phyloP scores from a whole-genome alignment of 176 grass and related monocot species.

The Carex pumila region DNA sequence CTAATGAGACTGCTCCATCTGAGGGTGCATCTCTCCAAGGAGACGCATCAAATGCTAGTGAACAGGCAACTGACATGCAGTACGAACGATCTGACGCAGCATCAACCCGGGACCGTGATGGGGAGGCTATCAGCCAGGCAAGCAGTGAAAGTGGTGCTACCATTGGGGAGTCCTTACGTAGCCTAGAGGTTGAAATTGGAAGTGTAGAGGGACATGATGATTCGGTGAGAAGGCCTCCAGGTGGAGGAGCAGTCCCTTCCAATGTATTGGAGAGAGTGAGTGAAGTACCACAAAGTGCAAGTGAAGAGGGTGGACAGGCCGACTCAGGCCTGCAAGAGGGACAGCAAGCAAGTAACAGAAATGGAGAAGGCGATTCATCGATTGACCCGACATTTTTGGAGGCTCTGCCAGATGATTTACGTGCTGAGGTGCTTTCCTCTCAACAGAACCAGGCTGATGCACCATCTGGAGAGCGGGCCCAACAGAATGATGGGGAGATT shows the following conservation, averaged over 20 bases:
- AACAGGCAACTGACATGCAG: constrained; percentile 81
- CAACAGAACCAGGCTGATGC: constrained; percentile 78
- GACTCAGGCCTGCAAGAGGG: constrained; percentile 29
- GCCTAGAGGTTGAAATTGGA: constrained; percentile 97
- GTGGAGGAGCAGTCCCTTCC: constrained; percentile 38
- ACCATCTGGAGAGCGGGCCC: constrained; percentile 51
- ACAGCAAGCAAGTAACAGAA: constrained; percentile 43
- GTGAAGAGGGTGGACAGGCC: constrained; percentile 57
- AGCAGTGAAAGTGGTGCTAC: constrained; percentile 98
- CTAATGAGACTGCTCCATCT: constrained; percentile 34
- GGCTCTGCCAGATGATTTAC: constrained; percentile 88
- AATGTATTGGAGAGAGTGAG: constrained; percentile 66
- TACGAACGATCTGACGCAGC: constrained; percentile 66
- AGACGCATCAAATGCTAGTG: constrained; percentile 55
- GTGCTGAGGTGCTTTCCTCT: constrained; percentile 92
- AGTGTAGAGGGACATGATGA: constrained; percentile 98
- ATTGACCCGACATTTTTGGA: constrained; percentile 99
- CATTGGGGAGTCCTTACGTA: constrained; percentile 86
- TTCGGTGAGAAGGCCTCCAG: constrained; percentile 59
- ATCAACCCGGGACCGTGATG: constrained; percentile 46
- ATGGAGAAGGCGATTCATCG: constrained; percentile 37
- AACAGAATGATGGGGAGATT: constrained; percentile 79
- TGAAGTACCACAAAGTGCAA: constrained; percentile 60
- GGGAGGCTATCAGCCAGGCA: constrained; percentile 91
- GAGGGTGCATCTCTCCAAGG: constrained; percentile 42